Percentiles rank a stretch among this genome's conserved stretches.
These are phyloP conservation scores for Secale cereale DNA, from an alignment of 176 grass and related monocot species.

Conservation along the genomic window DNA sequence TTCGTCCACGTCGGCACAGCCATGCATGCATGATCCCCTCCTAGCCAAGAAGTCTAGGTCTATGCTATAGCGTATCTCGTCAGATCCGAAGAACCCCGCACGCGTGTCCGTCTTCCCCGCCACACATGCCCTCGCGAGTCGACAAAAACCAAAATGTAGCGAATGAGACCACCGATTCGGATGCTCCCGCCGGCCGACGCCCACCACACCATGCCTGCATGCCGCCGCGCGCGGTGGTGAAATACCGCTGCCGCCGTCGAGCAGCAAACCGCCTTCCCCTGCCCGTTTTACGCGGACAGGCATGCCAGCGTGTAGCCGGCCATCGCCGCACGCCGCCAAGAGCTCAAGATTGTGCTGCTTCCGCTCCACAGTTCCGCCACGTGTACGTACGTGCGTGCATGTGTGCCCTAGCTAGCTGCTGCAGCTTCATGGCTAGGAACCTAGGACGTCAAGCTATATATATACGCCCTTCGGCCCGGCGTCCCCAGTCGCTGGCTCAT, in stretches of 20 bases:
- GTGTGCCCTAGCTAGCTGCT: not conserved
- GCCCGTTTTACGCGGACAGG: not conserved
- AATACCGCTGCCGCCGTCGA: not conserved
- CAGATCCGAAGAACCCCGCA: not conserved
- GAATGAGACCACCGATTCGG: slow-evolving; percentile 12
- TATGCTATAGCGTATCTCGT: not conserved
- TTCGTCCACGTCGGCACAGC: not conserved
- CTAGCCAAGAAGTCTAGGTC: not conserved
- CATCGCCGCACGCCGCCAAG: not conserved
- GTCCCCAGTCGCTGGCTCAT: not conserved
- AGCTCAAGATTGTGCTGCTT: not conserved
- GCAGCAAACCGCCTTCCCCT: not conserved
- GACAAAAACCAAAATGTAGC: not conserved
- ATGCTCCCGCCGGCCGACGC: not conserved
- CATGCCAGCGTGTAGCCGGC: not conserved
- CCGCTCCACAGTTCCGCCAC: not conserved
- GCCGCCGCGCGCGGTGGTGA: not conserved
- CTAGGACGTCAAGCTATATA: not conserved
- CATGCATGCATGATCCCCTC: not conserved
- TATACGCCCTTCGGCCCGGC: not conserved
- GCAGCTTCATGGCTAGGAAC: not conserved
- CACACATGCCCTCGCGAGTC: not conserved
- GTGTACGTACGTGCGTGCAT: not conserved
- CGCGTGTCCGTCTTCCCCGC: not conserved
- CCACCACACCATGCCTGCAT: not conserved